Evolutionary conservation across 2,329 filamentous ascomycete genomes (phyloP), one percentile per base, ranked within the genome.

Genomic region (Neonectria magnoliae): DNA sequence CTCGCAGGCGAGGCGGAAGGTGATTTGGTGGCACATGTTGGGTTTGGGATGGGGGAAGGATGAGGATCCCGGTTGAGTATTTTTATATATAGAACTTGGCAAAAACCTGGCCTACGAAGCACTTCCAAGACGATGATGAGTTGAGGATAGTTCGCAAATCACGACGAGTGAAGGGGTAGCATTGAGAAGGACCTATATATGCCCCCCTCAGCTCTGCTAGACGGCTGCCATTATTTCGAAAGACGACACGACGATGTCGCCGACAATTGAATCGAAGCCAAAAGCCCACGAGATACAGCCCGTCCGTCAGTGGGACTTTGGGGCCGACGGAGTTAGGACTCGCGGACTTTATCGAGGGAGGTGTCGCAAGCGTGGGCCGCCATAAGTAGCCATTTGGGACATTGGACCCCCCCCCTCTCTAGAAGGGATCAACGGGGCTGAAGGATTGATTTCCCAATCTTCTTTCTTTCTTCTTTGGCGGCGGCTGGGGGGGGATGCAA

Each of bases 1-100:
- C 74, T 85, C 83, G 73, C 85, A 87, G 50, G 81, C 80, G 57
- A 86, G 78, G 36, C 81, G 83, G 73, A 85, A 85, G 51, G 79
- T 81, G 57, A 81, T 80, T 65, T 83, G 81, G 69, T 82, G 83
- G 70, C 84, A 86, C 84, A 86, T 86, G 60, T 47, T 60, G 42
- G 56, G 27, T 10, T 9, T 31, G 29, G 29, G 29, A 31, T 31
- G 29, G 29, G 29, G 29, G 22, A 5, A n/a, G 13, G 16, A n/a
- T 14, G 5, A n/a, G 16, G 14, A 10, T 10, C n/a, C 7, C 5
- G 10, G 16, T 10, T 29, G 22, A n/a, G 18, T 31, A 7, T 29
- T 3, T 48, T 29, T 48, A 13, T 38, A 25, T n/a, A 18, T 31
- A 20, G 27, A 2, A 31, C 16, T 11, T 18, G 4, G 10, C 9